Base-by-base conservation (phyloP, 352 stramenopile species). In the Peronospora belbahrii region DNA sequence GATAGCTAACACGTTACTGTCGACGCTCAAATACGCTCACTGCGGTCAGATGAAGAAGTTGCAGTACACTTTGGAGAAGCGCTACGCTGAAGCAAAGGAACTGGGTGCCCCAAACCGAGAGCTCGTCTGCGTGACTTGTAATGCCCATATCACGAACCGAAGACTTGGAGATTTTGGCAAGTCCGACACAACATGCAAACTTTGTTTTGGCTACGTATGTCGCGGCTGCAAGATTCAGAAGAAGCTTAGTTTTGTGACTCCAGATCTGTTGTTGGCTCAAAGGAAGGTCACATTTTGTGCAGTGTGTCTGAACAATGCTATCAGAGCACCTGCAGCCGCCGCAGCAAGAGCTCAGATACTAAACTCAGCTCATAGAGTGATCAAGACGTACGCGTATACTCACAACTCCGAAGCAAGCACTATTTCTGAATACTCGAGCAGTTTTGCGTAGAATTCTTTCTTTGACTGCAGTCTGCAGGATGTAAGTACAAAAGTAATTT, bases 361-460 rank as follows among this genome's bases (percentile, higher is more conserved):
- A 13, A 44, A 18, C 3, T 50, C 33, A 0, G n/a, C 8, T 19
- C 31, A 52, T 31, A 47, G 52, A n/a, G n/a, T 66, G 22, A 31
- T 34, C 0, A 62, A 59, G 20, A 20, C 45, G 0, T 32, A 62
- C 31, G 52, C 37, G 5, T 62, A 56, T 32, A 39, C 41, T 27
- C 39, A 59, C 25, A 42, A 42, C 6, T 66, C 52, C 0, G 57
- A 66, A 39, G 52, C 52, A 2, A 66, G 57, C 34, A 66, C 52
- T 7, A 44, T 62, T 10, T 66, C 57, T 4, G 57, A 62, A 15
- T 62, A 66, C 28, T 46, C 46, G 7, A 59, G 46, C 13, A 59
- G 41, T 17, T 50, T 22, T 6, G 47, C 41, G 20, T 57, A 52
- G 14, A n/a, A n/a, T n/a, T n/a, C n/a, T n/a, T n/a, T n/a, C n/a